Evolutionary conservation across 495 filamentous ascomycete species (phyloP), one percentile per base, ranked within the genome.

Genomic region (Aspergillus nidulans): DNA sequence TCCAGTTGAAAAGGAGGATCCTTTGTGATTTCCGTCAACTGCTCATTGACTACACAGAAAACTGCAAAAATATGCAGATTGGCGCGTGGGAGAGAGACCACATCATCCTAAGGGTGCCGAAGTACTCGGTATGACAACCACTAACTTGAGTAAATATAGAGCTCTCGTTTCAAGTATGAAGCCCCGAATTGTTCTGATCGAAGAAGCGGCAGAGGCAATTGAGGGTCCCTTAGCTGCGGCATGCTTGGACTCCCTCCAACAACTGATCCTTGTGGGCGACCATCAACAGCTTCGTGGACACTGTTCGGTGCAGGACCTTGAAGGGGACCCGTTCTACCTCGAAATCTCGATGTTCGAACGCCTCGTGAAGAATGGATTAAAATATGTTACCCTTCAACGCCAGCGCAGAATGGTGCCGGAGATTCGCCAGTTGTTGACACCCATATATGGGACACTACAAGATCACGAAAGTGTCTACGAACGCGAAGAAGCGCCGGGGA

Each of bases 131-230:
- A 81, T 89, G 76, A 92, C 88, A 6, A 87, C 84, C 0, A 91
- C 92, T 0, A 94, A 94, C 4, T 66, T 97, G n/a, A 89, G 85
- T 63, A 97, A 97, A 61, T 92, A 94, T 57, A 82, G 92, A 16
- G 83, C 73, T 2, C 72, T 95, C 0, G 69, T 97, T 20, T 80
- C 87, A 12, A 83, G 82, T 21, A 56, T 95, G 16, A 73, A 81
- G 25, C 91, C 94, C 0, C 80, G 70, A 40, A 71, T 85, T 4
- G 69, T 90, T 1, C 58, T 91, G 15, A 82, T 91, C 48, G 88
- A 92, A 72, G 88, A 91, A 71, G 88, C 88, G 18, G 88, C 86
- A 1, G 85, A 91, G 59, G 82, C 80, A 0, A 73, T 90, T 0
- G 88, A 91, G 62, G 84, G 82, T 4, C 81, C 81, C 2, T 71